phyloP scores from a whole-genome alignment of 345 rosid species.

The Mangifera indica region DNA sequence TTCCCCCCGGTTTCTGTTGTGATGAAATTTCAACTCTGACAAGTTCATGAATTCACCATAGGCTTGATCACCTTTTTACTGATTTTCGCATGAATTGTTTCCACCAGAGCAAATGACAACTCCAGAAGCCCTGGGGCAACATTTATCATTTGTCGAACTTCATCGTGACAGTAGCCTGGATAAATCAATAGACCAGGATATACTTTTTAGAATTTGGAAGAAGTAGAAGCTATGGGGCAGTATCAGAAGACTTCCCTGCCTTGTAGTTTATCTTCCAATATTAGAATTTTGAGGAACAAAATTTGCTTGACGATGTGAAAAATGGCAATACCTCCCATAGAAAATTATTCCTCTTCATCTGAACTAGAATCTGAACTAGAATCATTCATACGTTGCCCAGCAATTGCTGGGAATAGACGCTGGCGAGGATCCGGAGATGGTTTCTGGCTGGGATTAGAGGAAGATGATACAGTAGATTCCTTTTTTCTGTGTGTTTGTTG shows the following conservation, averaged over 20 bases:
- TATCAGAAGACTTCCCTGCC: not conserved
- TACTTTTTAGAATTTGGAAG: not conserved
- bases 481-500: slow-evolving; percentile 54
- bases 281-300: not conserved
- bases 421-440: slow-evolving; percentile 56
- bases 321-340: slow-evolving; percentile 12
- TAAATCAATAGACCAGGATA: not conserved
- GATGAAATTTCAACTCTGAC: not conserved
- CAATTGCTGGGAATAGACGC: slow-evolving; percentile 72
- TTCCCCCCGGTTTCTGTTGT: not conserved
- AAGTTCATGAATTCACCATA: not conserved
- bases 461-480: slow-evolving; percentile 43
- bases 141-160: not conserved
- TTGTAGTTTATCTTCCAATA: not conserved
- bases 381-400: slow-evolving; percentile 49
- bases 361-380: slow-evolving; percentile 45
- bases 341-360: slow-evolving; percentile 47
- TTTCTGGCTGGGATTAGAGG: slow-evolving; percentile 42
- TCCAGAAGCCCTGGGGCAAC: not conserved
- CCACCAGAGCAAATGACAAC: not conserved
- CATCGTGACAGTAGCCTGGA: slow-evolving; percentile 5
- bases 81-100: not conserved
- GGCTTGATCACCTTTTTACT: not conserved
- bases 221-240: not conserved
- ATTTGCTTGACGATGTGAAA: slow-evolving; percentile 9